These are phyloP conservation scores for Colletotrichum sp. DNA, from an alignment of 2,329 filamentous ascomycete genomes.

Conservation along the genomic window DNA sequence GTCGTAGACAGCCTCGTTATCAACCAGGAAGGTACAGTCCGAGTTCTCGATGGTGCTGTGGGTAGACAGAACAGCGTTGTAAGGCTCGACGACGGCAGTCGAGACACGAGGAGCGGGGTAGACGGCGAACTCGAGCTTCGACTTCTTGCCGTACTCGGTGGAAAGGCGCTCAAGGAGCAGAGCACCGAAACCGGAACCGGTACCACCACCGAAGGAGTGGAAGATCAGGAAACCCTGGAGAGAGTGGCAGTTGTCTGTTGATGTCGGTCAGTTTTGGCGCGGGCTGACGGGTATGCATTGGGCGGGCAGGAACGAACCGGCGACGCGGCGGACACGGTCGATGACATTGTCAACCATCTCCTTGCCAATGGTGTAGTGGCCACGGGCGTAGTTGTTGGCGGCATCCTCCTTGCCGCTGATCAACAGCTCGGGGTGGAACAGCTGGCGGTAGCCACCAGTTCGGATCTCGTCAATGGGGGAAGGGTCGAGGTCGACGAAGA, in stretches of 20 bases:
- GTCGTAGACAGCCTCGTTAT: constrained; percentile 78
- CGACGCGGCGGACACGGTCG: constrained; percentile 72
- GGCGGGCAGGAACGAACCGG: constrained; percentile 52
- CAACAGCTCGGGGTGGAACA: constrained; percentile 75
- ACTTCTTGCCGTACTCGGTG: constrained; percentile 79
- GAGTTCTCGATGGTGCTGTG: constrained; percentile 80
- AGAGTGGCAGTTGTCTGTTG: constrained; percentile 71
- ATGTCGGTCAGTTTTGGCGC: constrained; percentile 22
- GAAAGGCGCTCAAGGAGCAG: constrained; percentile 75
- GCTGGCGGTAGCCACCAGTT: constrained; percentile 69
- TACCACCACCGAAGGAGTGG: constrained; percentile 77
- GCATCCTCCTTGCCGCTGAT: constrained; percentile 80
- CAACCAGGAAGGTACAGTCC: constrained; percentile 80
- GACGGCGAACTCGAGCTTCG: constrained; percentile 76
- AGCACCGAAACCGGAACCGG: constrained; percentile 74
- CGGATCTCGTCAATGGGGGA: constrained; percentile 78
- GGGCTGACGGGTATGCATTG: not conserved
- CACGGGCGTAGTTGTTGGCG: constrained; percentile 79
- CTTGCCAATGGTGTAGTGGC: constrained; percentile 79
- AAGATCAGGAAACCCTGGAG: constrained; percentile 78
- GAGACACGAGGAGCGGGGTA: constrained; percentile 75
- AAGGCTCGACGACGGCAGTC: constrained; percentile 74
- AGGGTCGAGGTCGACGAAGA: constrained; percentile 76
- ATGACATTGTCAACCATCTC: constrained; percentile 76
- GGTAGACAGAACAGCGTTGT: constrained; percentile 76